Conservation (phyloP, 345 rosid species). For the Kernera saxatilis region DNA sequence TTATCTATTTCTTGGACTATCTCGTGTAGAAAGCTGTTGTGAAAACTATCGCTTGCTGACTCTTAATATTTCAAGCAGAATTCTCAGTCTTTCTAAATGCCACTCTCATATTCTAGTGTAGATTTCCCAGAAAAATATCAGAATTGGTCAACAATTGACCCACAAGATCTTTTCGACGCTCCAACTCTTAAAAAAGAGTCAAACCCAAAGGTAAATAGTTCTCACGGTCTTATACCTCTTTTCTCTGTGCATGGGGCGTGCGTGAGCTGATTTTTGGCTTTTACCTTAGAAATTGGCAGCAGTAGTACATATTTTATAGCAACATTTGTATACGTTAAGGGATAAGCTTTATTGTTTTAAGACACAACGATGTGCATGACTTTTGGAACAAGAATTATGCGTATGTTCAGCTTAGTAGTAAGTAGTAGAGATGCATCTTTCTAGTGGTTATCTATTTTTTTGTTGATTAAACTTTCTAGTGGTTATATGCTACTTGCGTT, state of each 20-base stretch:
- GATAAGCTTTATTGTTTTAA: not conserved
- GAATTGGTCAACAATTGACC: slow-evolving; percentile 63
- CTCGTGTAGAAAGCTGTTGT: not conserved
- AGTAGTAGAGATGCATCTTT: not conserved
- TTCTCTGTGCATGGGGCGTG: not conserved
- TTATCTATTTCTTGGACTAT: not conserved
- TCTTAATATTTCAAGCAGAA: not conserved
- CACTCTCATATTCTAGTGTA: slow-evolving; percentile 55
- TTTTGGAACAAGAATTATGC: not conserved
- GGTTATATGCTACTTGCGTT: not conserved
- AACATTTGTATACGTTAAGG: not conserved
- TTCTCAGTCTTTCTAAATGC: slow-evolving; percentile 4
- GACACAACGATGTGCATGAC: not conserved
- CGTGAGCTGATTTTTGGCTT: not conserved
- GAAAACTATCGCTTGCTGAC: not conserved
- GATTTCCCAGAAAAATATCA: slow-evolving; percentile 85
- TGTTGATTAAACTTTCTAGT: too few relatives aligned
- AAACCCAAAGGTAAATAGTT: slow-evolving; percentile 67
- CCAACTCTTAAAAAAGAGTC: slow-evolving; percentile 55
- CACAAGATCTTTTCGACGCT: slow-evolving; percentile 80
- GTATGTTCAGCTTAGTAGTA: not conserved
- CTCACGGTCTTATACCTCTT: not conserved
- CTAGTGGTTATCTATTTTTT: not conserved
- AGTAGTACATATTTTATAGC: not conserved
- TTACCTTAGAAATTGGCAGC: not conserved